Evolutionary conservation across 208 protist species (phyloP).

Genomic region (Entamoeba moshkovskii): DNA sequence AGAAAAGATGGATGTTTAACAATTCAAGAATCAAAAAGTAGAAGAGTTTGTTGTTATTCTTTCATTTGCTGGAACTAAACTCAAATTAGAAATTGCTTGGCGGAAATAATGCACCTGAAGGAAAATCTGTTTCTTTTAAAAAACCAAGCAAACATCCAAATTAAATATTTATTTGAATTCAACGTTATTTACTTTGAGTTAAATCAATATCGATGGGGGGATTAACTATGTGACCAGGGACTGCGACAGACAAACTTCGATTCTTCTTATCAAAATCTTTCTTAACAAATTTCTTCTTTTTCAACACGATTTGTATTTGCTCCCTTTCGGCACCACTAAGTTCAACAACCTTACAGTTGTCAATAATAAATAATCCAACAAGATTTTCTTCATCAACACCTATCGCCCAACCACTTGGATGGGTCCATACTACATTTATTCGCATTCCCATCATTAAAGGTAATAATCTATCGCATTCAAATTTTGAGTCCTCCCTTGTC

Average conservation of each 20-base stretch:
- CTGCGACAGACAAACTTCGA: neutral
- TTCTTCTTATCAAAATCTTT: neutral
- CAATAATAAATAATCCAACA: neutral
- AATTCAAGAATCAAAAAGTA: neutral
- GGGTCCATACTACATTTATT: neutral
- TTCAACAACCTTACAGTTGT: neutral
- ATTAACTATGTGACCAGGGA: no score
- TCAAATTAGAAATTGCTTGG: no score
- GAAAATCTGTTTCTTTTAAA: no score
- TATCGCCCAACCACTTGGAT: neutral
- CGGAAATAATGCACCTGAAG: no score
- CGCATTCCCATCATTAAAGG: neutral
- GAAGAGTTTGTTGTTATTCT: neutral
- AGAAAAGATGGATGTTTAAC: neutral
- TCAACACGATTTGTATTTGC: neutral
- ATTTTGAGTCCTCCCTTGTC: neutral
- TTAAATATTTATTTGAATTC: no score
- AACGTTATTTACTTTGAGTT: no score
- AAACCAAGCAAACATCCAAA: no score
- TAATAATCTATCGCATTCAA: neutral
- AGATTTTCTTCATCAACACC: neutral
- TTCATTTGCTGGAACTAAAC: no score
- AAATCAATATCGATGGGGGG: no score
- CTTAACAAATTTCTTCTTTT: neutral
- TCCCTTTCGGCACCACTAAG: neutral